phyloP scores from a whole-genome alignment of 306 rosid species.

The Arachis stenosperma region DNA sequence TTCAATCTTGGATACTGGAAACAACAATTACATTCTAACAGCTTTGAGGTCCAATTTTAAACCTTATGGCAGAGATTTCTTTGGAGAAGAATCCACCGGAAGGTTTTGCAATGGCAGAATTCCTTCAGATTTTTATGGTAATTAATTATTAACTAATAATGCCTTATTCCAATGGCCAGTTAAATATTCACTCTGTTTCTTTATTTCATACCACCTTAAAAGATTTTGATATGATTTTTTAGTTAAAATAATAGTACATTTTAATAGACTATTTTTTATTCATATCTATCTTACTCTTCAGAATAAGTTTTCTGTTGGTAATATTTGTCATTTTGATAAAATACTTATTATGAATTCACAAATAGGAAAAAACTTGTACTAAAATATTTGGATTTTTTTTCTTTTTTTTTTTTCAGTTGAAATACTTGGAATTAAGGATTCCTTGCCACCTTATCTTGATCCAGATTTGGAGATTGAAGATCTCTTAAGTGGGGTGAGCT shows the following conservation, averaged over 20 bases:
- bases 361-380: not conserved
- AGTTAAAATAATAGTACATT: too few relatives aligned
- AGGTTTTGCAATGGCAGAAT: conserved; percentile 48
- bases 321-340: too few relatives aligned
- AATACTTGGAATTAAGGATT: conserved; percentile 40
- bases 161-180: not conserved
- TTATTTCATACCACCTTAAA: too few relatives aligned
- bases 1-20: conserved; percentile 46
- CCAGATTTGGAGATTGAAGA: conserved; percentile 43
- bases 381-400: conserved; percentile 11
- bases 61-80: conserved; percentile 46
- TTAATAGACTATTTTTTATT: too few relatives aligned
- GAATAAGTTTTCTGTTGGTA: too few relatives aligned
- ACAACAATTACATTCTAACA: conserved; percentile 38
- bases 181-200: not conserved
- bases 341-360: too few relatives aligned
- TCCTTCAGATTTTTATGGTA: conserved; percentile 42
- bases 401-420: conserved; percentile 43
- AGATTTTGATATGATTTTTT: too few relatives aligned
- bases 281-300: too few relatives aligned
- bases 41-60: conserved; percentile 16
- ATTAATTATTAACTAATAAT: not conserved
- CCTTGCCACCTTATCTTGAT: conserved; percentile 51
- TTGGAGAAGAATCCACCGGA: conserved; percentile 37
- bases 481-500: conserved; percentile 52